A percentile compares a stretch with the other conserved stretches of the same genome.
Evolutionary conservation across 306 rosid species (phyloP).

Genomic region (Medicago arabica): DNA sequence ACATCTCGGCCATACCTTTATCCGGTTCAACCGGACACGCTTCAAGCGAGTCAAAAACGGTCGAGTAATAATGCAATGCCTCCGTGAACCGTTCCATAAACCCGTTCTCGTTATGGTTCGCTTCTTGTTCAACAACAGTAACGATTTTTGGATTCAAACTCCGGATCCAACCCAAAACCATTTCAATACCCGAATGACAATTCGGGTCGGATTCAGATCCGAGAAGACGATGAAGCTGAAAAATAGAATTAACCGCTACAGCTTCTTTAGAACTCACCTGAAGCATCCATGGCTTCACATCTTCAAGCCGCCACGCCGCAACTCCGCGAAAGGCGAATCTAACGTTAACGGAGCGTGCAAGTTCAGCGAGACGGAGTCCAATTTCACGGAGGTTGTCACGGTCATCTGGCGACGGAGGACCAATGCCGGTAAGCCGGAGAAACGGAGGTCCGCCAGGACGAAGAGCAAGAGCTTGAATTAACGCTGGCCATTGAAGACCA

Average conservation of each 20-base stretch:
- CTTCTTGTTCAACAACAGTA: slow-evolving; percentile 88
- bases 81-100: slow-evolving; percentile 91
- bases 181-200: slow-evolving; percentile 35
- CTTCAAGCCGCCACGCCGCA: slow-evolving; percentile 80
- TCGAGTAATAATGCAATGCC: slow-evolving; percentile 79
- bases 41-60: slow-evolving; percentile 85
- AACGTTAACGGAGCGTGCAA: slow-evolving; percentile 85
- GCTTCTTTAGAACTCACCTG: slow-evolving; percentile 75
- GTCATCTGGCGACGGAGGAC: slow-evolving; percentile 91
- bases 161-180: slow-evolving; percentile 73
- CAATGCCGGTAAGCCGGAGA: slow-evolving; percentile 83
- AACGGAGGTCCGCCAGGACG: slow-evolving; percentile 90
- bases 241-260: slow-evolving; percentile 78
- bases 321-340: slow-evolving; percentile 89
- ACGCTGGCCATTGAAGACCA: slow-evolving; percentile 93
- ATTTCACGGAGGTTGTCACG: slow-evolving; percentile 83
- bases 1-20: slow-evolving; percentile 78
- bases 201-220: slow-evolving; percentile 57
- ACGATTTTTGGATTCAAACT: slow-evolving; percentile 73
- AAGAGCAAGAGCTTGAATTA: slow-evolving; percentile 82
- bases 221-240: slow-evolving; percentile 85
- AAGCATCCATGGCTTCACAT: slow-evolving; percentile 94
- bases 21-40: slow-evolving; percentile 74
- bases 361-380: slow-evolving; percentile 75
- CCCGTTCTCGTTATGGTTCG: slow-evolving; percentile 72